Base-by-base conservation (phyloP, 2,329 filamentous ascomycete genomes). In the Cladosporium oxysporum region DNA sequence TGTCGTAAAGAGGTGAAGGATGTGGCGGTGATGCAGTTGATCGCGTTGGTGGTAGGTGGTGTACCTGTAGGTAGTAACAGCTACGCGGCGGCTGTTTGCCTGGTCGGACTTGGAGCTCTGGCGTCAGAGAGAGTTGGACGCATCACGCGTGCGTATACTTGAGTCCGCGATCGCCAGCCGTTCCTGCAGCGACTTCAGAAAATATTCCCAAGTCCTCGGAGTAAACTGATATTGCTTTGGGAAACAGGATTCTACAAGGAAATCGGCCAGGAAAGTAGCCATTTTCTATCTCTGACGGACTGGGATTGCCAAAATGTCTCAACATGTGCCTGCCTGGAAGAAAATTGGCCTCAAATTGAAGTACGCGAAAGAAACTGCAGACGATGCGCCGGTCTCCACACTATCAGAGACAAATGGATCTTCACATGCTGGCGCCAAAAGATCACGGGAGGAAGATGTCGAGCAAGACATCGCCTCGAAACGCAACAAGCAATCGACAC, bases 301-400 rank as follows among this genome's bases (percentile, higher is more conserved):
- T 50, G 28, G 37, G 5, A 14, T 41, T 4, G n/a, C 28, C 31
- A 47, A 21, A 10, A 57, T 55, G 50, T 44, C 50, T 18, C 31
- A 64, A 64, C 72, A 73, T 71, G 76, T 84, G 58, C 85, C 87
- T 35, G 85, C 86, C 67, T 88, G 85, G 85, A 87, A 87, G 74
- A 80, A 83, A 73, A 77, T 88, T 64, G 86, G 85, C 41, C 78
- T 88, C 67, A 87, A 87, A 78, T 78, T 87, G 71, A 88, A 87
- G 75, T 82, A 82, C 73, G 80, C 82, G 55, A 80, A 82, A 73
- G 74, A 79, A 58, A 65, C 57, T 11, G 55, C 63, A 41, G 63
- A 65, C 49, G 50, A 63, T 41, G n/a, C 61, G 26, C 50, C 35
- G 8, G 14, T 57, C 49, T 52, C 47, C 44, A 47, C 60, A 31